A percentile compares a stretch with the other conserved stretches of the same genome.
Evolutionary conservation across 495 filamentous ascomycete species (phyloP).

Genomic region (Penicillium roqueforti): DNA sequence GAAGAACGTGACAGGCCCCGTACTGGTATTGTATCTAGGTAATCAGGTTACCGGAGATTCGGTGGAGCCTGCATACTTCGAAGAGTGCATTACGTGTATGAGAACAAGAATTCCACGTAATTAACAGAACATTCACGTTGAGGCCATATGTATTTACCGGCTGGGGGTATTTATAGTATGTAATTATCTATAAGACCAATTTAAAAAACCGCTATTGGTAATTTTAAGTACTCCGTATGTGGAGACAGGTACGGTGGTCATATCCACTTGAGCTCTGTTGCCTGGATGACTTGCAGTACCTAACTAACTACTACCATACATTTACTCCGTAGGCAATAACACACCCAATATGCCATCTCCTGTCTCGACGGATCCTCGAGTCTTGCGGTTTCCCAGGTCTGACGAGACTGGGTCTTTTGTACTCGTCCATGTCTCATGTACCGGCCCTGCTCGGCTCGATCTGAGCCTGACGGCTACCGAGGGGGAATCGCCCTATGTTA

Average conservation of each 20-base stretch:
- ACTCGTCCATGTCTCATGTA: slow-evolving; percentile 52
- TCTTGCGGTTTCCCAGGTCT: slow-evolving; percentile 53
- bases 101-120: background rate
- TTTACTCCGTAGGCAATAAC: too few species aligned
- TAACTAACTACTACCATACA: too few species aligned
- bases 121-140: background rate
- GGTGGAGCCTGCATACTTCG: background rate
- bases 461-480: slow-evolving; percentile 67
- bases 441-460: slow-evolving; percentile 49
- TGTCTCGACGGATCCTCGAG: slow-evolving; percentile 21
- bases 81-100: background rate
- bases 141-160: background rate
- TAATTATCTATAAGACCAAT: too few species aligned
- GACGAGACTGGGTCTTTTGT: slow-evolving; percentile 51
- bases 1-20: slow-evolving; percentile 19
- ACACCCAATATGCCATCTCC: background rate
- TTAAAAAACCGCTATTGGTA: too few species aligned
- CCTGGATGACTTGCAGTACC: background rate
- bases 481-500: slow-evolving; percentile 55
- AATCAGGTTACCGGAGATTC: background rate
- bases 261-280: background rate
- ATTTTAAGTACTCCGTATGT: too few species aligned
- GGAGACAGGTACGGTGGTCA: too few species aligned
- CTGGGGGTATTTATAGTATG: too few species aligned
- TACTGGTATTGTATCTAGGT: background rate